Evolutionary conservation across 768 basidiomycete species (phyloP), one percentile per base, ranked within the genome.

Genomic region (Xerocomus spinulosus): DNA sequence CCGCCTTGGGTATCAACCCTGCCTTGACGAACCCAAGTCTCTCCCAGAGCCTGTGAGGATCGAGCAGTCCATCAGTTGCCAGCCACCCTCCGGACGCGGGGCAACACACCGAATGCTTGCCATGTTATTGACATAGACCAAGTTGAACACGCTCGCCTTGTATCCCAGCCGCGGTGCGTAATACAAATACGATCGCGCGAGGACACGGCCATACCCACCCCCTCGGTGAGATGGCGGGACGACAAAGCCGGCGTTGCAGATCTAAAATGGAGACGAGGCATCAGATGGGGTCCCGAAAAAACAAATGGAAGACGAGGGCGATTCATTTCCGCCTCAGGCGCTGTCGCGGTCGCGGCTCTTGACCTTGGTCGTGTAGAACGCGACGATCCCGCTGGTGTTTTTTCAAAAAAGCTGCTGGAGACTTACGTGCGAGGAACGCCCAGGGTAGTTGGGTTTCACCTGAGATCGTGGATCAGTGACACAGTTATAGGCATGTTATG

Each of bases 391-490:
- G 10, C 7, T 40, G 9, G 39, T 26, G 2, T 34, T 26, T 26
- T n/a, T n/a, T n/a, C n/a, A n/a, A n/a, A n/a, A n/a, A n/a, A n/a
- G n/a, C 26, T 28, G 10, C 26, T 28, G 10, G 6, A 8, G 5
- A 79, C 88, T 72, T 60, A 88, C 92, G 76, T 92, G 92, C 34
- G 87, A 90, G 9, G 87, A 91, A 51, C 91, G 75, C 33, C 90
- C 90, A 7, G 91, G 92, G 68, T 93, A 94, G 60, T 93, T 93
- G 29, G 87, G 87, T 67, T 90, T 90, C 42, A 89, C 74, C 84
- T 82, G 46, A 23, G 33, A 30, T 9, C 34, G 48, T 9, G 34
- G 35, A 30, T 45, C 44, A 56, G 43, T 37, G 42, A 54, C 42
- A 33, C 18, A n/a, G 21, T 18, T 20, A 9, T 28, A n/a, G n/a